Evolutionary conservation across 148 eudicot genomes (phyloP), one percentile per base, ranked within the genome.

Genomic region (Camellia japonica): DNA sequence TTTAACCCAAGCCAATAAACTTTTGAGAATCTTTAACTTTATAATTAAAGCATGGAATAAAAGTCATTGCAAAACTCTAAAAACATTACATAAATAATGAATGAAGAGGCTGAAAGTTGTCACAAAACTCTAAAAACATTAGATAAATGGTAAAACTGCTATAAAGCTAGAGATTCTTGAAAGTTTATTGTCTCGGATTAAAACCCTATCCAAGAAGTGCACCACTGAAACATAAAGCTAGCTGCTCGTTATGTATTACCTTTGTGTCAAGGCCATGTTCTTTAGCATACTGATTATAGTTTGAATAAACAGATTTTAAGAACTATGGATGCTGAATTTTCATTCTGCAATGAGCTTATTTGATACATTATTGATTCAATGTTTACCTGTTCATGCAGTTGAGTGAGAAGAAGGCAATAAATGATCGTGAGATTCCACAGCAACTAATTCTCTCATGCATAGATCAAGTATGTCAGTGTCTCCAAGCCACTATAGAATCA

Each of bases 361-460:
- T 46, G 47, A 60, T 2, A 38, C 1, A 11, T 41, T 60, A 4
- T 52, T 64, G 58, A 20, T 54, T 75, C 44, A 43, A 42, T 42
- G 14, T 81, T 72, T 82, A 47, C 77, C 68, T 84, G 59, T 51
- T 72, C 76, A 61, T 89, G 83, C 90, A 91, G 97, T 85, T 86
- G 68, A 74, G 74, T 23, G 84, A 80, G 18, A 80, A 75, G 76
- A 84, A 83, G 79, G 68, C 68, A 68, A 80, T 70, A 56, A 76
- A 71, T 43, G 81, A 78, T 43, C 64, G 78, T 75, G 84, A 78
- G 79, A 84, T 88, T 69, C 87, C 92, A n/a, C 85, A 80, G 85
- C 92, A 87, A 82, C 81, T 74, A 68, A 74, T 85, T 79, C 76
- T 82, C 72, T 88, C 98, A 54, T 87, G 90, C 84, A 80, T 90